Base-by-base conservation (phyloP, 371 early-diverging fungal species). In the Sporodiniella umbellata region DNA sequence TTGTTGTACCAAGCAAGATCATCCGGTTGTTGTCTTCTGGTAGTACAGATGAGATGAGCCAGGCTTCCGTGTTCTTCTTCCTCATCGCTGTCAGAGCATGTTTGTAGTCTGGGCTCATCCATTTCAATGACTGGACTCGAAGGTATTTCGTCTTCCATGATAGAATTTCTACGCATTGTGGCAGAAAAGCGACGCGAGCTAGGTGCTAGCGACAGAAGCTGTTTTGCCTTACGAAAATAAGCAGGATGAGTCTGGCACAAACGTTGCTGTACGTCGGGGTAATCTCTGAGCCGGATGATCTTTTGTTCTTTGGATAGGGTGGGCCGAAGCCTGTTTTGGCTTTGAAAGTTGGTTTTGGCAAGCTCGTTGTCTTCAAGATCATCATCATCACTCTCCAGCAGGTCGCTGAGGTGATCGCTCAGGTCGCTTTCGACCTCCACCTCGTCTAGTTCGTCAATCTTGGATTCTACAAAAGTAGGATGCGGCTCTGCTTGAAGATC, bases 201-300 rank as follows among this genome's bases (percentile, higher is more conserved):
- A 8, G 67, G 56, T 5, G 68, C 65, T n/a, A 62, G 40, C 3
- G 66, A 62, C 33, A 77, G 46, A 0, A 58, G 45, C 35, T 69
- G 66, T 26, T 57, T 48, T 0, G 66, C 74, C 24, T 69, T 71
- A 22, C 60, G 56, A 46, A 77, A 78, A 39, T 65, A 78, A 54
- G 19, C 25, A 8, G 59, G 40, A 30, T 59, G 68, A 11, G 62
- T 46, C 26, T 51, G 25, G 11, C 53, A 58, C 14, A 78, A 47
- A 12, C 52, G 44, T 4, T 48, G 40, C 44, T 75, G 54, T 28
- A 68, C 57, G 2, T 70, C 53, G 15, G 75, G 75, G 37, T 54
- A 39, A 14, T 66, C 63, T 25, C 78, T 45, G 15, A 78, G 31
- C 8, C 38, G 43, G 31, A 64, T 25, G 1, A 59, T 45, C 8